Conservation (phyloP, 176 grass and related monocot species). For the Elymus sibiricus region DNA sequence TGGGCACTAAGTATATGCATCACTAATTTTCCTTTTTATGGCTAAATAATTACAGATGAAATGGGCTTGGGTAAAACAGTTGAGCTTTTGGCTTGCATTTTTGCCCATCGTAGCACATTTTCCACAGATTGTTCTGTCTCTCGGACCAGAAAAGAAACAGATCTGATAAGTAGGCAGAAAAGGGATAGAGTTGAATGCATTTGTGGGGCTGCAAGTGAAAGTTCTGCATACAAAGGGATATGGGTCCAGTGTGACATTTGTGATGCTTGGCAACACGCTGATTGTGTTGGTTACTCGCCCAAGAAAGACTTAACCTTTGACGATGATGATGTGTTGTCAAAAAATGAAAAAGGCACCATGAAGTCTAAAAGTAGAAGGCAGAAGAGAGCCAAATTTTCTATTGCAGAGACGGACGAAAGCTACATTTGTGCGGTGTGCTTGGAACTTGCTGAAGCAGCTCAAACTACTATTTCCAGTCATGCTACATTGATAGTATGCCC, state of each 20-base stretch:
- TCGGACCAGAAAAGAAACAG: constrained; percentile 22
- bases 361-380: constrained; percentile 53
- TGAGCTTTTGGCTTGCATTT: constrained; percentile 90
- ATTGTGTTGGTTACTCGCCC: constrained; percentile 80
- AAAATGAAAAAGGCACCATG: constrained; percentile 32
- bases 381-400: constrained; percentile 51
- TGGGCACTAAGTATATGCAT: not conserved
- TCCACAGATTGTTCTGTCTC: constrained; percentile 20
- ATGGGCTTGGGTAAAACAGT: constrained; percentile 98
- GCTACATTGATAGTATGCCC: constrained; percentile 95
- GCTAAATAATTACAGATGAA: constrained; percentile 73
- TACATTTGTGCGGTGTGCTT: constrained; percentile 68
- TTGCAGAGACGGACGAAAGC: constrained; percentile 53
- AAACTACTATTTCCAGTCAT: constrained; percentile 50
- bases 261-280: constrained; percentile 95
- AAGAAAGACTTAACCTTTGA: constrained; percentile 48
- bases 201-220: constrained; percentile 93
- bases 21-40: constrained; percentile 17
- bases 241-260: constrained; percentile 93
- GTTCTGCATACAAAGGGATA: constrained; percentile 65
- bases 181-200: constrained; percentile 89
- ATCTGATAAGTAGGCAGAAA: constrained; percentile 73
- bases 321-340: constrained; percentile 28
- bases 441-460: constrained; percentile 77
- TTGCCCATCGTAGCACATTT: constrained; percentile 61